Evolutionary conservation across 2,329 filamentous ascomycete genomes (phyloP).

Genomic region (Nannizzia gypsea): DNA sequence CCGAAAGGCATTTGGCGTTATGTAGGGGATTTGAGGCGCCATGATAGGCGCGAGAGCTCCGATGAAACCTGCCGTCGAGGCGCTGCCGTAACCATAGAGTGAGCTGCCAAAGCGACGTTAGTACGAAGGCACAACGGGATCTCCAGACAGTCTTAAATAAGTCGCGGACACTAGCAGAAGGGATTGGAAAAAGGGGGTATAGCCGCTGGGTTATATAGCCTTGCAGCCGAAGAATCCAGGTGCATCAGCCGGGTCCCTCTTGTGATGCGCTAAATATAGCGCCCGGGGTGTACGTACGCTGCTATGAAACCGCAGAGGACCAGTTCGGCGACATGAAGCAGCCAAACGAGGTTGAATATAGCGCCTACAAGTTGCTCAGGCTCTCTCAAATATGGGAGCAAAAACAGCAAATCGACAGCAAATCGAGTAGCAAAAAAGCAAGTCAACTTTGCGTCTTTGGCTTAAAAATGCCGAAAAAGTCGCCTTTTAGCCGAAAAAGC

Average conservation of each 20-base stretch:
- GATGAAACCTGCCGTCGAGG: neutral
- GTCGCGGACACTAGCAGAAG: neutral
- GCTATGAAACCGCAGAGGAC: neutral
- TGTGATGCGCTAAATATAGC: conserved; percentile 2
- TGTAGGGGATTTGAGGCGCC: neutral
- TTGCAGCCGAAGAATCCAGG: neutral
- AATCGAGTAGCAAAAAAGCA: no score
- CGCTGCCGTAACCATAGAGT: neutral
- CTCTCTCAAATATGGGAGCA: neutral
- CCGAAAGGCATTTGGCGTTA: conserved; percentile 38
- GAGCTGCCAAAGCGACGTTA: neutral
- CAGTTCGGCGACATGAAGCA: neutral
- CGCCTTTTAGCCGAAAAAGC: neutral
- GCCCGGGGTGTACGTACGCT: neutral
- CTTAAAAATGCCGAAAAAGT: neutral
- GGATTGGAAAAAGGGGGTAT: neutral
- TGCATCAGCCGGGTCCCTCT: neutral
- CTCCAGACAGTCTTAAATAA: neutral
- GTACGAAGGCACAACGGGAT: neutral
- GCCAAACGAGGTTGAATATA: neutral
- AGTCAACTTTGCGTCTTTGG: neutral
- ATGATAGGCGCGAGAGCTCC: neutral
- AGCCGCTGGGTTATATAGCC: neutral
- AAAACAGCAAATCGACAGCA: neutral
- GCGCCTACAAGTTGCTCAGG: neutral